A percentile compares a stretch with the other conserved stretches of the same genome.
phyloP scores from a whole-genome alignment of 1,284 basidiomycete species.

The Bjerkandera adusta region DNA sequence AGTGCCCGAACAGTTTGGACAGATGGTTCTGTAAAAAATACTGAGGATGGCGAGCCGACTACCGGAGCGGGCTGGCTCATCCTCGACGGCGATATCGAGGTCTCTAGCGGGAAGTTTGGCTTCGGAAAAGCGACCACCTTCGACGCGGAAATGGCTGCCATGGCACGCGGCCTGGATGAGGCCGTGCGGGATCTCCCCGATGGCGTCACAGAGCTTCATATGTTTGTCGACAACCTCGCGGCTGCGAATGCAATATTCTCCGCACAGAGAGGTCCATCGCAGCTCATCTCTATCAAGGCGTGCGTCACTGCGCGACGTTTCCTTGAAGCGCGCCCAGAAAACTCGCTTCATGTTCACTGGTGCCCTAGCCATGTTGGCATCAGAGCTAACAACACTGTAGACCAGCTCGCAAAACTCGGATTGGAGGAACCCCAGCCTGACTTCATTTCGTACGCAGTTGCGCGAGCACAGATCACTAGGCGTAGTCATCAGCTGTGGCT shows the following conservation, averaged over 20 bases:
- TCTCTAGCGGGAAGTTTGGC: constrained; percentile 7
- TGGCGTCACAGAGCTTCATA: background rate
- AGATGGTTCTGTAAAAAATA: background rate
- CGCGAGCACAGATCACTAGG: too few species aligned
- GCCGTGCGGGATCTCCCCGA: background rate
- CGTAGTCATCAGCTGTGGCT: too few species aligned
- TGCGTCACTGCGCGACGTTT: constrained; percentile 2
- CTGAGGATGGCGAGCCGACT: too few species aligned
- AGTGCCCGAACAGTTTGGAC: background rate
- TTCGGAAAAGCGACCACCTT: constrained; percentile 8
- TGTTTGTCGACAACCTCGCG: constrained; percentile 9
- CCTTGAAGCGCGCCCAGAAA: background rate
- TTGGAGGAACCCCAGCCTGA: too few species aligned
- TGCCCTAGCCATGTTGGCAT: constrained; percentile 1
- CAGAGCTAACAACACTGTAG: background rate
- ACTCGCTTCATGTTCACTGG: constrained; percentile 2
- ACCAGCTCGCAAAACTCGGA: too few species aligned
- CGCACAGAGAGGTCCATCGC: constrained; percentile 4
- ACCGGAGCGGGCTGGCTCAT: too few species aligned
- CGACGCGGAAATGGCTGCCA: constrained; percentile 12
- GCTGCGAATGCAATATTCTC: constrained; percentile 9
- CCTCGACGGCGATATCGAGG: too few species aligned
- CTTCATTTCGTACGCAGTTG: too few species aligned
- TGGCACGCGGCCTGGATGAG: constrained; percentile 6
- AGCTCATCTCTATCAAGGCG: constrained; percentile 4